A percentile compares a stretch with the other conserved stretches of the same genome.
These are phyloP conservation scores for Prunus yedoensis DNA, from an alignment of 331 rosid genomes.

Conservation along the genomic window DNA sequence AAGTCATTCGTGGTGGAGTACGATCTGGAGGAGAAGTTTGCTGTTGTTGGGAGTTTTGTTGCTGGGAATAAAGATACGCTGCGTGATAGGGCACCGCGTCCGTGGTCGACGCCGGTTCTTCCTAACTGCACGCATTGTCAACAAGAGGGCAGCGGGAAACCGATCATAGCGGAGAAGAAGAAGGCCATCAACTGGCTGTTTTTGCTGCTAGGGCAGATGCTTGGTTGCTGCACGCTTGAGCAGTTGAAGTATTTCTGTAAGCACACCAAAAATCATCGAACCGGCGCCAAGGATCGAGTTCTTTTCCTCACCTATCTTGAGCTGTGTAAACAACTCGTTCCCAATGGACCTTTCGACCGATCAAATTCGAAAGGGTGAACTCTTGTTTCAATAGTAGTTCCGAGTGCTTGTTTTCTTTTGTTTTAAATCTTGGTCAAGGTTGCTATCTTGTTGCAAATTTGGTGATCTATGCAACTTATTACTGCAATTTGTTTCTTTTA, in stretches of 20 bases:
- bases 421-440: no score
- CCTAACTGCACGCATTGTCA: slow-evolving; percentile 36
- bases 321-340: slow-evolving; percentile 52
- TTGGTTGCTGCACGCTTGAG: slow-evolving; percentile 46
- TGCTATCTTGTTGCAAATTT: no score
- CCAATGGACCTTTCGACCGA: slow-evolving; percentile 29
- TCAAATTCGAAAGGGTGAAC: not conserved
- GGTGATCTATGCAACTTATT: no score
- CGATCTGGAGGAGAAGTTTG: slow-evolving; percentile 17
- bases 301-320: slow-evolving; percentile 44
- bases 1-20: slow-evolving; percentile 5
- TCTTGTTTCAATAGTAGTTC: no score
- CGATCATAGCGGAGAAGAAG: slow-evolving; percentile 26
- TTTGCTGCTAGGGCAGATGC: slow-evolving; percentile 46
- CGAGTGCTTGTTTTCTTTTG: no score
- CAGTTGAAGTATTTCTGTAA: slow-evolving; percentile 59
- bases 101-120: slow-evolving; percentile 44
- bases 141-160: slow-evolving; percentile 33
- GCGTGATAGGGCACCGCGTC: slow-evolving; percentile 41
- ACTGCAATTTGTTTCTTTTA: no score
- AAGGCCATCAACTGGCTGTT: slow-evolving; percentile 65
- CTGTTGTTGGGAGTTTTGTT: not conserved
- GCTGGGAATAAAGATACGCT: not conserved
- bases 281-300: slow-evolving; percentile 60
- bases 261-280: slow-evolving; percentile 45